phyloP scores from a whole-genome alignment of 805 yeast species.

The Blastobotrys americana region DNA sequence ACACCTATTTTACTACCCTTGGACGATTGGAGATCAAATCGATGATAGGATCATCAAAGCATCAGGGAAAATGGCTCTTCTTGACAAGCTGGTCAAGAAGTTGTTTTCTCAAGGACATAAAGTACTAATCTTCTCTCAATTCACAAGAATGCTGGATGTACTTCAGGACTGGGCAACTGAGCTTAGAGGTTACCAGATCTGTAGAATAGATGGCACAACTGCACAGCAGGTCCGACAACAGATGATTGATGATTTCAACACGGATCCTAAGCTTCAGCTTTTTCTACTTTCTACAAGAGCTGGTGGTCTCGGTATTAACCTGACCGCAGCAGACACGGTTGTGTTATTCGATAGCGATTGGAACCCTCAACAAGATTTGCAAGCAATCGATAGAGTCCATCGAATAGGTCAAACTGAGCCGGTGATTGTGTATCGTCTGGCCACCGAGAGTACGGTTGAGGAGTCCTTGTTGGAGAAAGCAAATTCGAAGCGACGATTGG shows the following conservation, averaged over 20 bases:
- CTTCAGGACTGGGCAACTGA: constrained; percentile 68
- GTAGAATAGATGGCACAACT: constrained; percentile 74
- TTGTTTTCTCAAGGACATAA: constrained; percentile 52
- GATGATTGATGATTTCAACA: constrained; percentile 49
- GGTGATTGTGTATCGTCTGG: constrained; percentile 71
- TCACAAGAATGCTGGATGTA: constrained; percentile 74
- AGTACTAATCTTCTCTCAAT: constrained; percentile 79
- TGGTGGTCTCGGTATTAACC: constrained; percentile 88
- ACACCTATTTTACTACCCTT: constrained; percentile 75
- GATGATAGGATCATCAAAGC: constrained; percentile 40
- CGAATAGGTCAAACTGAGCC: constrained; percentile 87
- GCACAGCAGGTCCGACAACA: constrained; percentile 57
- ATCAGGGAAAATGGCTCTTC: constrained; percentile 66
- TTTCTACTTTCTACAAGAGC: constrained; percentile 86
- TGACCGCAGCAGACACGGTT: constrained; percentile 84
- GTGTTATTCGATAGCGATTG: constrained; percentile 88
- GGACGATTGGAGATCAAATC: constrained; percentile 40
- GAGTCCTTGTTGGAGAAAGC: constrained; percentile 74
- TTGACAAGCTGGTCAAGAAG: constrained; percentile 53
- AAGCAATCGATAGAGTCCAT: constrained; percentile 94
- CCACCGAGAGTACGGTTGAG: constrained; percentile 74
- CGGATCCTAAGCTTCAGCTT: constrained; percentile 34
- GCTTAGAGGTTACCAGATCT: constrained; percentile 37
- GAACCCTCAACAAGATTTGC: constrained; percentile 96
- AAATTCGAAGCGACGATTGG: constrained; percentile 70